Evolutionary conservation across 352 stramenopile species (phyloP).

Genomic region (Globisporangium emineosum): DNA sequence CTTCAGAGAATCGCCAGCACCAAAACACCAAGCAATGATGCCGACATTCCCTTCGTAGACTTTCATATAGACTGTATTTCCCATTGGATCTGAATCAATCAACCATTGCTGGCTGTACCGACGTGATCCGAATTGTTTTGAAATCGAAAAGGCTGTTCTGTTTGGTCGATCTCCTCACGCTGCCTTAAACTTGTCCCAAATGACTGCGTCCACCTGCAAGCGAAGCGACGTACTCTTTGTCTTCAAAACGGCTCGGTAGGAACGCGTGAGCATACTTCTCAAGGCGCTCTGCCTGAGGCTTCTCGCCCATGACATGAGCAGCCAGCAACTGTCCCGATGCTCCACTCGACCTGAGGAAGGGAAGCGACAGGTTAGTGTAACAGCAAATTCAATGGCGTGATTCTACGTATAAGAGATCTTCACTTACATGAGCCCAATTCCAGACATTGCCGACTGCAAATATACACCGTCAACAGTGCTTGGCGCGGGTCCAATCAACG

Average conservation of each 20-base stretch:
- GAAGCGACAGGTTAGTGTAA: neutral
- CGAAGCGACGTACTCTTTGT: conserved; percentile 52
- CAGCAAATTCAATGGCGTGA: neutral
- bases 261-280: conserved; percentile 52
- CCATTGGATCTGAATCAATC: neutral
- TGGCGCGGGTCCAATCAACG: conserved; percentile 59
- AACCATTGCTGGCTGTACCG: neutral
- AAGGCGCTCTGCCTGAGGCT: conserved; percentile 36
- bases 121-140: neutral
- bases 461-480: conserved; percentile 62
- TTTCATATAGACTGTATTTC: neutral
- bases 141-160: neutral
- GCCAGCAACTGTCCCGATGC: conserved; percentile 64
- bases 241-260: conserved; percentile 60
- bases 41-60: conserved; percentile 57
- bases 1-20: conserved; percentile 66
- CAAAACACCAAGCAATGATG: conserved; percentile 74
- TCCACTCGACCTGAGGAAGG: conserved; percentile 46
- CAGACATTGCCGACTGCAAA: conserved; percentile 69
- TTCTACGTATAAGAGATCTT: neutral
- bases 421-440: conserved; percentile 63
- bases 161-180: neutral
- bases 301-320: conserved; percentile 56
- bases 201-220: conserved; percentile 42
- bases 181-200: conserved; percentile 53